A percentile compares a stretch with the other conserved stretches of the same genome.
Evolutionary conservation across 2,329 filamentous ascomycete species (phyloP).

Genomic region (Aspergillus chevalieri): DNA sequence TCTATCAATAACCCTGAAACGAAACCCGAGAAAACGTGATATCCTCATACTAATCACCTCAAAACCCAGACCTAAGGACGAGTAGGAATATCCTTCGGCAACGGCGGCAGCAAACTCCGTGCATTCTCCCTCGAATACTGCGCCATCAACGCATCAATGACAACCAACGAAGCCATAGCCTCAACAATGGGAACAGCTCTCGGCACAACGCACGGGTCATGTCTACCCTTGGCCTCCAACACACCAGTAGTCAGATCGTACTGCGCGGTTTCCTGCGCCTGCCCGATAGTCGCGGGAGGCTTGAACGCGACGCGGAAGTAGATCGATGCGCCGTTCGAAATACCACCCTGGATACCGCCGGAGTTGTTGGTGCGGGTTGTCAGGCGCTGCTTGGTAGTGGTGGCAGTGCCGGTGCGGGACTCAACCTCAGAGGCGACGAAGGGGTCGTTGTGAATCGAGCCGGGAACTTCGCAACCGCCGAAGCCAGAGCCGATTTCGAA

Average conservation of each 20-base stretch:
- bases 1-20: neutral
- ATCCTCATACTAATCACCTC: neutral
- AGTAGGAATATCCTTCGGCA: slow-evolving; percentile 31
- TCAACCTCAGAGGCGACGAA: slow-evolving; percentile 55
- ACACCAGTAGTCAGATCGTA: slow-evolving; percentile 72
- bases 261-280: slow-evolving; percentile 74
- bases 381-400: slow-evolving; percentile 49
- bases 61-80: slow-evolving; percentile 15
- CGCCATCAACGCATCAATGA: slow-evolving; percentile 80
- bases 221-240: slow-evolving; percentile 84
- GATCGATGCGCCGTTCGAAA: slow-evolving; percentile 86
- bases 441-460: slow-evolving; percentile 86
- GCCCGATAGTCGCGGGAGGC: slow-evolving; percentile 85
- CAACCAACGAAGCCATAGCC: slow-evolving; percentile 79
- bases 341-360: slow-evolving; percentile 90
- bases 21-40: neutral
- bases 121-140: slow-evolving; percentile 61
- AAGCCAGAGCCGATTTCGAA: slow-evolving; percentile 96
- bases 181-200: slow-evolving; percentile 69
- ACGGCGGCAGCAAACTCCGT: slow-evolving; percentile 41
- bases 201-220: slow-evolving; percentile 89
- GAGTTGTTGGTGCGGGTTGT: slow-evolving; percentile 92
- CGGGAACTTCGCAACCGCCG: slow-evolving; percentile 74
- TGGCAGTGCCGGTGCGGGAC: slow-evolving; percentile 11
- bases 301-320: slow-evolving; percentile 97